Evolutionary conservation across 306 rosid genomes (phyloP), one percentile per base, ranked within the genome.

Genomic region (Amphicarpaea edgeworthii): DNA sequence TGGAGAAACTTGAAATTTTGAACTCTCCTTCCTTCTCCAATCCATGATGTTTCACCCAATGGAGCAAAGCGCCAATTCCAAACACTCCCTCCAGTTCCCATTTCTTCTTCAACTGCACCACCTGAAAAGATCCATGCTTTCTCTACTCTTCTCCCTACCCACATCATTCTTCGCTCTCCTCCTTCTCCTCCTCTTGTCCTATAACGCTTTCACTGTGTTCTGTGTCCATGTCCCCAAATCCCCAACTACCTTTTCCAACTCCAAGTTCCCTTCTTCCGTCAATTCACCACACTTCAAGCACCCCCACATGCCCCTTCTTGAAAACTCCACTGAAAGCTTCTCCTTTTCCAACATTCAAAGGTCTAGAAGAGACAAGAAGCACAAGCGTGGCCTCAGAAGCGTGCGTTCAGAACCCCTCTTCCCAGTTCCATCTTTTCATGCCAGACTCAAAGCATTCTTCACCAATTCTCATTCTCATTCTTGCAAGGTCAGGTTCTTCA

Each of bases 401-500:
- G 21, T 88, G 10, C 84, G 68, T 4, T 23, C 81, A 0, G 83
- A 88, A 40, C 10, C 74, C 53, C 37, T 34, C 14, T 34, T 7
- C 19, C 50, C n/a, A 5, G 16, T 42, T 30, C 32, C 73, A 24
- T 20, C n/a, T 54, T 95, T 79, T 58, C 80, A 86, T 3, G 50
- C 79, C 26, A 87, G 84, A 41, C 68, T 95, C 12, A 46, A 46
- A 47, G 77, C 82, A 9, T 95, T 95, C 80, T 82, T 89, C 28
- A 77, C 72, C 12, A 87, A 82, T 50, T 72, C 60, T 81, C 62
- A 73, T 15, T 38, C 32, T 1, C n/a, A n/a, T n/a, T 28, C 17
- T 73, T 92, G 98, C 76, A 76, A 86, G 73, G 42, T 79, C 15
- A 83, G 89, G 45, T 90, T 95, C 77, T 95, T 95, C 69, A 95